phyloP scores from a whole-genome alignment of 768 basidiomycete genomes.

The Mycena alexandri region DNA sequence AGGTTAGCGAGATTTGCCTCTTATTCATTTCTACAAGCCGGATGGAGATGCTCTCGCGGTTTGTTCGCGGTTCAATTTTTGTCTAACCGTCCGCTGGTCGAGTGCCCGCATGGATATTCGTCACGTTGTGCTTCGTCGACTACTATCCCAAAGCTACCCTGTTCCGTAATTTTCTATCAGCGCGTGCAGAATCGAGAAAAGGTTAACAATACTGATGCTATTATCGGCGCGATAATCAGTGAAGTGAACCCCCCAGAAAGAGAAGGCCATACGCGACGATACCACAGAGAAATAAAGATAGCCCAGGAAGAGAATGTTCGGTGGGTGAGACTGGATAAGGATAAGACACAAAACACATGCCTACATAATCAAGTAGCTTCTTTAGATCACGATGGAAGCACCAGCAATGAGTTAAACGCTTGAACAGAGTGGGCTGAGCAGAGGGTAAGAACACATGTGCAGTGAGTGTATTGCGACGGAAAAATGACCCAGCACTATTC shows the following conservation, averaged over 20 bases:
- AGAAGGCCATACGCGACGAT: constrained; percentile 25
- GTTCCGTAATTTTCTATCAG: constrained; percentile 10
- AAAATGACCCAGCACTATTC: neutral
- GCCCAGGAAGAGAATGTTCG: constrained; percentile 14
- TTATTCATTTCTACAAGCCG: constrained; percentile 26
- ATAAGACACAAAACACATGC: constrained; percentile 28
- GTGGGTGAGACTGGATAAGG: constrained; percentile 10
- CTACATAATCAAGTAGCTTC: constrained; percentile 21
- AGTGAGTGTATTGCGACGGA: neutral
- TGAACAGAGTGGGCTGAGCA: neutral
- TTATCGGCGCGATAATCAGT: neutral
- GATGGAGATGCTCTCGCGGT: constrained; percentile 17
- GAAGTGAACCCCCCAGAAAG: neutral
- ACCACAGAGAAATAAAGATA: neutral
- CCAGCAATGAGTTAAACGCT: neutral
- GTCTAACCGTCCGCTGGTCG: neutral
- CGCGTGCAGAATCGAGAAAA: neutral
- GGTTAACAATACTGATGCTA: neutral
- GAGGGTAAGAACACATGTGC: neutral
- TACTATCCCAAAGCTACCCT: constrained; percentile 10
- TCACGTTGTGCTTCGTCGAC: constrained; percentile 25
- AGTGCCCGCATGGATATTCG: constrained; percentile 26
- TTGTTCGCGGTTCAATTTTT: neutral
- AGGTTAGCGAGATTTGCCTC: neutral
- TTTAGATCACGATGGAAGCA: constrained; percentile 25